Conservation (phyloP, 306 rosid genomes). For the Cicer pinnatifidum region DNA sequence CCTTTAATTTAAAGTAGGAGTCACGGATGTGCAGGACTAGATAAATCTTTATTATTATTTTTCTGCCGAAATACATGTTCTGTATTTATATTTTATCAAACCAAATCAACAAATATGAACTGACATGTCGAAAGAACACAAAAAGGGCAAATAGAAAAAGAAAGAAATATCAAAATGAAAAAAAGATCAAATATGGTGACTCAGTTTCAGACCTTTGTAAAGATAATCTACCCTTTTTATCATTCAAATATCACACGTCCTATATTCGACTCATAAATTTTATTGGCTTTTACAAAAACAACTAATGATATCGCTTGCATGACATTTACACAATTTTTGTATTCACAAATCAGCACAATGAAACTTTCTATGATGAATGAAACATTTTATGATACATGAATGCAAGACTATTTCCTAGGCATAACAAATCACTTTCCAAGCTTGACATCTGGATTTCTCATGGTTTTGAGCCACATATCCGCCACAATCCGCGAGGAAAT, state of each 20-base stretch:
- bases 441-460: conserved; percentile 88
- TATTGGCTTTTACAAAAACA: conserved; percentile 37
- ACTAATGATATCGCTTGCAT: conserved; percentile 7
- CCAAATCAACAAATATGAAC: conserved; percentile 36
- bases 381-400: conserved; percentile 35
- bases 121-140: conserved; percentile 5
- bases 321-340: conserved; percentile 34
- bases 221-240: not conserved
- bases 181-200: not conserved
- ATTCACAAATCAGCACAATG: conserved; percentile 30
- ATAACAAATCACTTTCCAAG: conserved; percentile 49
- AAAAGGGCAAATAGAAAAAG: not conserved
- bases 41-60: not conserved
- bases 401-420: conserved; percentile 11
- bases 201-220: not conserved
- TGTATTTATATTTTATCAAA: conserved; percentile 5
- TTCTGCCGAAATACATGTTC: conserved; percentile 7
- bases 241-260: conserved; percentile 1
- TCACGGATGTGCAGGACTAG: not conserved
- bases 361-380: conserved; percentile 21
- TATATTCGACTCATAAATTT: conserved; percentile 14
- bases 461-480: conserved; percentile 94
- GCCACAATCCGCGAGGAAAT: conserved; percentile 87
- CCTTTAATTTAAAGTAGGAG: not conserved
- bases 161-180: conserved; percentile 6